Percentiles rank a stretch among this genome's conserved stretches.
Evolutionary conservation across 2,329 filamentous ascomycete species (phyloP).

Genomic region (Fusarium torulosum): DNA sequence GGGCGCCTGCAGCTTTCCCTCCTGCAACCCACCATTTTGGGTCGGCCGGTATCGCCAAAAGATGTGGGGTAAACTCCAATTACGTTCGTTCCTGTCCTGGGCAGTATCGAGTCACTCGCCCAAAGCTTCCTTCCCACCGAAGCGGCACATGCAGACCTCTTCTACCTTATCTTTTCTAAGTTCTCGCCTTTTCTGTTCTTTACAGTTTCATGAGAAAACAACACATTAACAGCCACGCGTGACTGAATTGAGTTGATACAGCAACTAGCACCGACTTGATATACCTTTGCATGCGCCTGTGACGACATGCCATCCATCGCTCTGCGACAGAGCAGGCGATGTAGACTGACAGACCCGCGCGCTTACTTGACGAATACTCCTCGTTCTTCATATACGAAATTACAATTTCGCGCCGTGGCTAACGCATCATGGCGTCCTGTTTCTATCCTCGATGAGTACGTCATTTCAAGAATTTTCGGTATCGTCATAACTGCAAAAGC

Average conservation of each 20-base stretch:
- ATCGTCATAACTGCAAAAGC: slow-evolving; percentile 19
- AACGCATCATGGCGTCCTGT: slow-evolving; percentile 70
- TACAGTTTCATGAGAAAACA: not conserved
- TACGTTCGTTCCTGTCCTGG: slow-evolving; percentile 1
- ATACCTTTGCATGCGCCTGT: slow-evolving; percentile 52
- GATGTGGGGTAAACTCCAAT: slow-evolving; percentile 45
- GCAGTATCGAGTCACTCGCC: slow-evolving; percentile 36
- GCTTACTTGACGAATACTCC: slow-evolving; percentile 29
- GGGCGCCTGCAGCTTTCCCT: not conserved
- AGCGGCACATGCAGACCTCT: slow-evolving; percentile 37
- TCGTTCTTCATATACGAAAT: slow-evolving; percentile 18
- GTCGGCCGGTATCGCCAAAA: slow-evolving; percentile 46
- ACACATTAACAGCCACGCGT: not conserved
- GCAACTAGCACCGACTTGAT: slow-evolving; percentile 1
- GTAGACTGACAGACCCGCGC: slow-evolving; percentile 49
- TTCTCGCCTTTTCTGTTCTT: not conserved
- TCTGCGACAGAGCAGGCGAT: slow-evolving; percentile 61
- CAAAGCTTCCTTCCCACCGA: slow-evolving; percentile 42
- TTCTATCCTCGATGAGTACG: slow-evolving; percentile 74
- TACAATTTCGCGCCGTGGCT: slow-evolving; percentile 41
- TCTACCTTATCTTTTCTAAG: not conserved
- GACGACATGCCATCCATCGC: slow-evolving; percentile 60
- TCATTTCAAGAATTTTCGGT: slow-evolving; percentile 10
- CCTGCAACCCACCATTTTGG: slow-evolving; percentile 41
- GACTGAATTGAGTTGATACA: slow-evolving; percentile 15